These are phyloP conservation scores for Rosa chinensis DNA, from an alignment of 306 rosid species.

Conservation along the genomic window DNA sequence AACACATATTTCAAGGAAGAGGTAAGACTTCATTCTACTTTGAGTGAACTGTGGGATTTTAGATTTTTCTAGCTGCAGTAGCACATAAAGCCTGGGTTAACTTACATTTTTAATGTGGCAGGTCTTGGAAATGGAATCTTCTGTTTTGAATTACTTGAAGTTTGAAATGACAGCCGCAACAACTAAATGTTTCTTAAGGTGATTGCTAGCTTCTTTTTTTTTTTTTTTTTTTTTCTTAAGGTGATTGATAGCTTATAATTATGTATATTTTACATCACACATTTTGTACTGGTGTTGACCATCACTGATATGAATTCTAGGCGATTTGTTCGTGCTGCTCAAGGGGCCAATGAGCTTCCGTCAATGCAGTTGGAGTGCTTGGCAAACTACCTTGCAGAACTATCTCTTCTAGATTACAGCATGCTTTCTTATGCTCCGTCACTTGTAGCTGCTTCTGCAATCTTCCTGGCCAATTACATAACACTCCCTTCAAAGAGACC, in stretches of 20 bases:
- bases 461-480: conserved; percentile 74
- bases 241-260: conserved; percentile 25
- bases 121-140: conserved; percentile 94
- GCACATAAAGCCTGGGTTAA: not conserved
- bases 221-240: conserved; percentile 44
- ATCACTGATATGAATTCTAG: conserved; percentile 34
- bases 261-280: not conserved
- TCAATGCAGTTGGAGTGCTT: conserved; percentile 87
- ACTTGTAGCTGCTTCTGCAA: conserved; percentile 77
- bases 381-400: conserved; percentile 77
- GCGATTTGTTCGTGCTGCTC: conserved; percentile 92
- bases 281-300: conserved; percentile 12
- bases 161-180: conserved; percentile 99
- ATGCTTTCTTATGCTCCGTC: conserved; percentile 91
- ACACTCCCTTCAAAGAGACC: conserved; percentile 71
- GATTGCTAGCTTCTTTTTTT: not conserved
- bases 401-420: conserved; percentile 81
- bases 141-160: conserved; percentile 82
- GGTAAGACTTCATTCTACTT: conserved; percentile 39
- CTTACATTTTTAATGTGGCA: conserved; percentile 31
- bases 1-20: conserved; percentile 94
- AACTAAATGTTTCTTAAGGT: conserved; percentile 83
- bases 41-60: conserved; percentile 6
- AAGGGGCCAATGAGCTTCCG: conserved; percentile 69
- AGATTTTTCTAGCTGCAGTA: not conserved